phyloP scores from a whole-genome alignment of 2,329 filamentous ascomycete species.

The Fusarium cyanostomum region DNA sequence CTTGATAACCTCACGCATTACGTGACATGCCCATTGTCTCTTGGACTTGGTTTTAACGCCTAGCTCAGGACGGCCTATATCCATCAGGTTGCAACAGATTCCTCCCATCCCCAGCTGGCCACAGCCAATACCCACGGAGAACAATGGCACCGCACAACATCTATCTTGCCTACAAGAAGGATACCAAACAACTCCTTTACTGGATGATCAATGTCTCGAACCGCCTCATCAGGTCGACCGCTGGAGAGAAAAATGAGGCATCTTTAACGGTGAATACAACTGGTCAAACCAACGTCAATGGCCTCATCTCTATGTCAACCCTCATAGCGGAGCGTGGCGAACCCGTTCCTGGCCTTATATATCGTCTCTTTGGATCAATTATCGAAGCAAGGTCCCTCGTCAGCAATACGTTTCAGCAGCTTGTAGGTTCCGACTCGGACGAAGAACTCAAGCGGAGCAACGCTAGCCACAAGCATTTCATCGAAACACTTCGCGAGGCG shows the following conservation, averaged over 20 bases:
- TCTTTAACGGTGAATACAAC: conserved; percentile 47
- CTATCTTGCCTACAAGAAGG: conserved; percentile 52
- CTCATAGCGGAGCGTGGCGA: conserved; percentile 51
- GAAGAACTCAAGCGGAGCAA: conserved; percentile 51
- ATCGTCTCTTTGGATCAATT: conserved; percentile 50
- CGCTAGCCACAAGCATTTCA: conserved; percentile 53
- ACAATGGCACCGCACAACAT: conserved; percentile 41
- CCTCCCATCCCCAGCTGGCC: too few species aligned
- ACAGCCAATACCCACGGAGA: too few species aligned
- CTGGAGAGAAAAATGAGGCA: conserved; percentile 15
- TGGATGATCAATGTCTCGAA: conserved; percentile 54
- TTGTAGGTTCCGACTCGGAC: conserved; percentile 46
- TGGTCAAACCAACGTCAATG: conserved; percentile 49
- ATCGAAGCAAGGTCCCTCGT: conserved; percentile 48
- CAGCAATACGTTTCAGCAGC: conserved; percentile 46
- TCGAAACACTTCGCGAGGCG: conserved; percentile 51
- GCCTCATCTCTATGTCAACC: conserved; percentile 51
- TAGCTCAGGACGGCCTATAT: too few species aligned
- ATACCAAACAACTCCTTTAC: conserved; percentile 50
- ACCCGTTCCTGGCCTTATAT: conserved; percentile 47
- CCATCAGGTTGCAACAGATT: too few species aligned
- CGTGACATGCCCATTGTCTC: too few species aligned
- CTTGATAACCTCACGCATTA: too few species aligned
- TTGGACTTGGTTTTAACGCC: too few species aligned
- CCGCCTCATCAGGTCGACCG: conserved; percentile 43